These are phyloP conservation scores for Chaetomium cochliodes DNA, from an alignment of 495 filamentous ascomycete genomes.

Conservation along the genomic window DNA sequence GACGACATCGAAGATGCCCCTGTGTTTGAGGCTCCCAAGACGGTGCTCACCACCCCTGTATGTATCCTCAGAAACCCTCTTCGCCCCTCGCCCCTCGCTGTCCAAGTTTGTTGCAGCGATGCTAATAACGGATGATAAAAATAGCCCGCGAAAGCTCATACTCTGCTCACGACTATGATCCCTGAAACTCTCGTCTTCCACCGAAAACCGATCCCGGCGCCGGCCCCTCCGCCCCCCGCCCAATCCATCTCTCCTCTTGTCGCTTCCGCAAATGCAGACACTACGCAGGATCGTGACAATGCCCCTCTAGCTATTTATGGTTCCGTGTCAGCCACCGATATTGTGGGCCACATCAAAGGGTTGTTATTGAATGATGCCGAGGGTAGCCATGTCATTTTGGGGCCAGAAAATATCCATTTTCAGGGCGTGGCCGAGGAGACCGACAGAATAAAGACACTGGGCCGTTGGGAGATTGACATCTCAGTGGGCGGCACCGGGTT, in stretches of 20 bases:
- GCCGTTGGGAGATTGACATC: slow-evolving; percentile 41
- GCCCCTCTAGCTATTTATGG: slow-evolving; percentile 39
- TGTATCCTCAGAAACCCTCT: background rate
- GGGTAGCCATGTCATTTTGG: slow-evolving; percentile 37
- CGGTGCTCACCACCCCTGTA: slow-evolving; percentile 22
- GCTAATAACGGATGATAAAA: slow-evolving; percentile 5
- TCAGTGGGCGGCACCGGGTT: slow-evolving; percentile 20
- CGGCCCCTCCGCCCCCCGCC: slow-evolving; percentile 21
- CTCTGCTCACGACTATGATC: slow-evolving; percentile 85
- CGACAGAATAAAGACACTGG: slow-evolving; percentile 43
- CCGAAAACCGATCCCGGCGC: slow-evolving; percentile 51
- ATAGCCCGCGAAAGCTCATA: slow-evolving; percentile 60
- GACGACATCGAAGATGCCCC: slow-evolving; percentile 12
- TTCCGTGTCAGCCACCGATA: slow-evolving; percentile 42
- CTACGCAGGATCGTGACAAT: background rate
- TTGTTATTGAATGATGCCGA: slow-evolving; percentile 32
- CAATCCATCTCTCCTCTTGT: slow-evolving; percentile 28
- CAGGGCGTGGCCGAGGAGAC: slow-evolving; percentile 34
- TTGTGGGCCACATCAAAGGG: slow-evolving; percentile 34
- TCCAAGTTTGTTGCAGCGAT: background rate
- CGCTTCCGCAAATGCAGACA: slow-evolving; percentile 4
- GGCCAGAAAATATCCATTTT: slow-evolving; percentile 35
- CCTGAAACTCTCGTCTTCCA: slow-evolving; percentile 89
- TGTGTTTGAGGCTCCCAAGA: background rate
- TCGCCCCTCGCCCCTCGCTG: no score